Conservation (phyloP, 768 basidiomycete genomes). For the Russula sp. region DNA sequence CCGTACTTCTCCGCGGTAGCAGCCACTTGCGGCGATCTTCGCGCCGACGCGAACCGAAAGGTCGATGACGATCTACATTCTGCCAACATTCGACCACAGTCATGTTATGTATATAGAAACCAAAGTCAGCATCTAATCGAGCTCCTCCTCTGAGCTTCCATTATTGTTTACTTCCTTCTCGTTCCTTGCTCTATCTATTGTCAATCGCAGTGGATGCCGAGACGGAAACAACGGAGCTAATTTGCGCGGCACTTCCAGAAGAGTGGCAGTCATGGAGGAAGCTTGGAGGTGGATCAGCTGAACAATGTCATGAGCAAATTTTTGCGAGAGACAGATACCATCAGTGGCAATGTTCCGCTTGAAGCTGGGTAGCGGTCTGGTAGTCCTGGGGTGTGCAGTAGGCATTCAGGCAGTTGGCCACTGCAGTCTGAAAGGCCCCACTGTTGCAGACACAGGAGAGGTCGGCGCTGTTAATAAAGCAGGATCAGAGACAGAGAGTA, state of each 20-base stretch:
- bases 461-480: slow-evolving; percentile 29
- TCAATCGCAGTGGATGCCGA: not conserved
- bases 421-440: slow-evolving; percentile 32
- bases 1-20: too few species aligned
- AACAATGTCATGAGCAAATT: not conserved
- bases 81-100: too few species aligned
- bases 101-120: too few species aligned
- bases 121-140: too few species aligned
- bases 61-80: too few species aligned
- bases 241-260: not conserved
- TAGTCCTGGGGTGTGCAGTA: slow-evolving; percentile 33
- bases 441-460: slow-evolving; percentile 36
- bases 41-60: too few species aligned
- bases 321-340: not conserved
- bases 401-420: slow-evolving; percentile 30
- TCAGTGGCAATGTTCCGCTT: slow-evolving; percentile 30
- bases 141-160: not conserved
- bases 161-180: too few species aligned
- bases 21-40: too few species aligned
- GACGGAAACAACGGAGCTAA: not conserved
- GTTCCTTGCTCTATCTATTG: too few species aligned
- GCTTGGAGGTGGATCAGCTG: not conserved
- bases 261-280: not conserved
- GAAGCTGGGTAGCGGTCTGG: slow-evolving; percentile 29
- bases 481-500: not conserved